These are phyloP conservation scores for Sordariomycetes sp. DNA, from an alignment of 2,329 filamentous ascomycete species.

Conservation along the genomic window DNA sequence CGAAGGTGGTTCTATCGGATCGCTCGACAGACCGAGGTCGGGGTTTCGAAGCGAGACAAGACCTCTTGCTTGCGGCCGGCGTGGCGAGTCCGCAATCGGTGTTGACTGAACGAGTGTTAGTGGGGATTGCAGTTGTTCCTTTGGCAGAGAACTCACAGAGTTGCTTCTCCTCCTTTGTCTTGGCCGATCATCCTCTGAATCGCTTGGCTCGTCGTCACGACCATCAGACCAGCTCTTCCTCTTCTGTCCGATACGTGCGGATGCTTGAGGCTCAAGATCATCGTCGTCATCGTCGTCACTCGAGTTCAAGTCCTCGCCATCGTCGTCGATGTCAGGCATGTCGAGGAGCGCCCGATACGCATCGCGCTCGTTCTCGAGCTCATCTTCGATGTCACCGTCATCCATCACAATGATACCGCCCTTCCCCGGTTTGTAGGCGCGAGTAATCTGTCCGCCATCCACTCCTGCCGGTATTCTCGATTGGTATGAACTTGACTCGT, in stretches of 20 bases:
- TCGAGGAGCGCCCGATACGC: slow-evolving; percentile 80
- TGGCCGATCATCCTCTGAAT: slow-evolving; percentile 67
- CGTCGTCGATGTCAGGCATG: slow-evolving; percentile 85
- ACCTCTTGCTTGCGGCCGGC: slow-evolving; percentile 49
- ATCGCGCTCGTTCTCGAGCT: slow-evolving; percentile 62
- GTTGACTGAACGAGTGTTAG: slow-evolving; percentile 38
- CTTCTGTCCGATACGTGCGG: slow-evolving; percentile 50
- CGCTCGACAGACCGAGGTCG: slow-evolving; percentile 35
- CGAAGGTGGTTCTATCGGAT: slow-evolving; percentile 43
- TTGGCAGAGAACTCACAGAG: slow-evolving; percentile 51
- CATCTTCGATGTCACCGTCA: slow-evolving; percentile 88
- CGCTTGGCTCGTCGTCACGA: slow-evolving; percentile 61
- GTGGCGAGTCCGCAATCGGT: slow-evolving; percentile 56
- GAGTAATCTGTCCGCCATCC: slow-evolving; percentile 60
- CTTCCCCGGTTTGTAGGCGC: slow-evolving; percentile 64
- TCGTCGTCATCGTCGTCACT: slow-evolving; percentile 49
- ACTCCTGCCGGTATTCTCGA: slow-evolving; percentile 56
- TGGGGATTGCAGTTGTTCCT: slow-evolving; percentile 1
- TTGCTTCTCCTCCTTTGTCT: slow-evolving; percentile 79
- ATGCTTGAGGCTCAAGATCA: slow-evolving; percentile 24
- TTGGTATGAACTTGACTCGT: slow-evolving; percentile 34
- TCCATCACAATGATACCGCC: slow-evolving; percentile 93
- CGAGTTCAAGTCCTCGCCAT: slow-evolving; percentile 52
- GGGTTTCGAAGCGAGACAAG: slow-evolving; percentile 46
- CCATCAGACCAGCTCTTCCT: slow-evolving; percentile 71